These are phyloP conservation scores for Citrus australasica DNA, from an alignment of 345 rosid genomes.

Conservation along the genomic window DNA sequence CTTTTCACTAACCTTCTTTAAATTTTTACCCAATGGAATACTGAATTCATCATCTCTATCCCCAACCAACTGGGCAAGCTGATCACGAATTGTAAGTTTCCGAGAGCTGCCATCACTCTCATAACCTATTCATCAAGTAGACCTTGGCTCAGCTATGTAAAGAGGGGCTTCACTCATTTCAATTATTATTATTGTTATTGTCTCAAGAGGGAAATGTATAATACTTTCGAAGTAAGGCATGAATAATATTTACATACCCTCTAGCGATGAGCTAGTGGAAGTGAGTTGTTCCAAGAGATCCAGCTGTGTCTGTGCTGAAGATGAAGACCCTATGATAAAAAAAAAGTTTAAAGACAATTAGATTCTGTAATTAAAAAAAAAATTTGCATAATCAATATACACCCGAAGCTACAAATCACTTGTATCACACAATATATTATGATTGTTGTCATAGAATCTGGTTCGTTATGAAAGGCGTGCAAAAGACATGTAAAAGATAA, in stretches of 20 bases:
- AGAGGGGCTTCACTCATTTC: not conserved
- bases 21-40: conserved; percentile 64
- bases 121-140: conserved; percentile 39
- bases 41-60: conserved; percentile 72
- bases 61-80: conserved; percentile 57
- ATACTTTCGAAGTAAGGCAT: not conserved
- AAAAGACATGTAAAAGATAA: not conserved
- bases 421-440: not conserved
- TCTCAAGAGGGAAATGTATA: not conserved
- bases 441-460: not conserved
- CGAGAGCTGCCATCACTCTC: conserved; percentile 44
- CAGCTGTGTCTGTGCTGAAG: conserved; percentile 69
- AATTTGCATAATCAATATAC: not conserved
- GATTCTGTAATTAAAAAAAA: not conserved
- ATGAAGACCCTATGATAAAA: conserved; percentile 43
- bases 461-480: not conserved
- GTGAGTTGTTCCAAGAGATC: conserved; percentile 80
- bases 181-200: not conserved
- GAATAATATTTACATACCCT: conserved; percentile 40
- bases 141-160: not conserved
- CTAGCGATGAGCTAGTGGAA: conserved; percentile 36
- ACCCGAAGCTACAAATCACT: not conserved
- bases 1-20: conserved; percentile 79
- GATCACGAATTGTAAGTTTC: conserved; percentile 60
- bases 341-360: not conserved